A percentile compares a stretch with the other conserved stretches of the same genome.
These are phyloP conservation scores for Myxozyma vanderwaltii DNA, from an alignment of 805 yeast genomes.

Conservation along the genomic window DNA sequence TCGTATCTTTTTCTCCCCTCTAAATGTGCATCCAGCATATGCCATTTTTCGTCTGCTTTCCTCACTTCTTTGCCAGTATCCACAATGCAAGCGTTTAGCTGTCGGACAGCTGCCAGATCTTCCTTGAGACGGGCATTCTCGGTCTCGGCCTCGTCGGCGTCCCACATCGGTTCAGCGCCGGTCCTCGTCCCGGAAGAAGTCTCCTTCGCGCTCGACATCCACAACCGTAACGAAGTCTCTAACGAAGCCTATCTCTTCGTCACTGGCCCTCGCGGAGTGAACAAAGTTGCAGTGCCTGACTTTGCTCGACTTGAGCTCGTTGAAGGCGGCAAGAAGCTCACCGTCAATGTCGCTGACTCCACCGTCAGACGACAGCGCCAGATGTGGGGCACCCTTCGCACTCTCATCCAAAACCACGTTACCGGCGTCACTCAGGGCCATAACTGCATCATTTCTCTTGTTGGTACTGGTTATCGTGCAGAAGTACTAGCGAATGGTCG, in stretches of 20 bases:
- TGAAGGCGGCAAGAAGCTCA: constrained; percentile 45
- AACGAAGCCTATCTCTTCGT: constrained; percentile 55
- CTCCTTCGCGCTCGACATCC: constrained; percentile 44
- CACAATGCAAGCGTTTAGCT: no score
- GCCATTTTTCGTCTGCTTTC: no score
- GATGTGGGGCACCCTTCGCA: constrained; percentile 94
- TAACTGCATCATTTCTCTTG: constrained; percentile 78
- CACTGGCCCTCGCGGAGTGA: constrained; percentile 76
- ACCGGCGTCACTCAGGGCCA: constrained; percentile 94
- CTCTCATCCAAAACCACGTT: constrained; percentile 73
- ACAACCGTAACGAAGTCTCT: constrained; percentile 39
- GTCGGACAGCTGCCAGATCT: neutral
- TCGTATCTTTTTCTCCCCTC: no score
- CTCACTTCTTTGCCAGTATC: no score
- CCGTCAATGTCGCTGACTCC: constrained; percentile 61
- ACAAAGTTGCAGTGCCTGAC: constrained; percentile 63
- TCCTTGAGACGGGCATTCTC: constrained; percentile 7
- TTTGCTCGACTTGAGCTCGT: constrained; percentile 54
- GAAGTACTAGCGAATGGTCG: constrained; percentile 54
- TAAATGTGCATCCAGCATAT: neutral
- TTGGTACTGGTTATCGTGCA: constrained; percentile 97
- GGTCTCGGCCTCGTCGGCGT: constrained; percentile 37
- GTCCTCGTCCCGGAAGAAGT: constrained; percentile 68
- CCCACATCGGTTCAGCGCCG: constrained; percentile 83
- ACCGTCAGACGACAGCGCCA: constrained; percentile 68